phyloP scores from a whole-genome alignment of 345 rosid genomes.

The Hibiscus trionum region DNA sequence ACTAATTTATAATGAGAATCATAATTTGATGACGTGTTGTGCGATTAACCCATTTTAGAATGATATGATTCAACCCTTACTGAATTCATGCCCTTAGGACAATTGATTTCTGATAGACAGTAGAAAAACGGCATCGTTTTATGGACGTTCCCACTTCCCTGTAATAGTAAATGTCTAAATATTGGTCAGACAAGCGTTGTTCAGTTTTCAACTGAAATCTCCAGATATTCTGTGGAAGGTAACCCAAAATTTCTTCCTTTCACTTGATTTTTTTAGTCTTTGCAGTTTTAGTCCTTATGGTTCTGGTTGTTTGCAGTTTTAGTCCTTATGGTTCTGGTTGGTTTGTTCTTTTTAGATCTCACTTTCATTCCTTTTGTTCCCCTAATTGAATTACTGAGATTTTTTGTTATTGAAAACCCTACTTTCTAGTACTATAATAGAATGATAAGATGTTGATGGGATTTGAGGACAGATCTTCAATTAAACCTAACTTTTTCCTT shows the following conservation, averaged over 20 bases:
- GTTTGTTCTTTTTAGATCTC: background rate
- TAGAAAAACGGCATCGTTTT: background rate
- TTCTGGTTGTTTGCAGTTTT: background rate
- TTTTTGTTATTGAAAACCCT: background rate
- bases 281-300: background rate
- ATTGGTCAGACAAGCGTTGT: background rate
- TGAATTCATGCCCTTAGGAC: too few species aligned
- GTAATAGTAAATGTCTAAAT: background rate
- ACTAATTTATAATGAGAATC: too few species aligned
- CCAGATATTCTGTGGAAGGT: background rate
- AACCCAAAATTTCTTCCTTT: background rate
- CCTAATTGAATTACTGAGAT: background rate
- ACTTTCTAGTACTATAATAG: background rate
- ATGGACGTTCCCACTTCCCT: too few species aligned
- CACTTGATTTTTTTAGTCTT: background rate
- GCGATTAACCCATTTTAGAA: too few species aligned
- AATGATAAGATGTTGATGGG: background rate
- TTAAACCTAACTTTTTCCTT: background rate
- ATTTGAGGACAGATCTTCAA: background rate
- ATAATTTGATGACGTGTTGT: too few species aligned
- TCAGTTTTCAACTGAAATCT: background rate
- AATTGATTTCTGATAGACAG: background rate
- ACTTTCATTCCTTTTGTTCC: background rate
- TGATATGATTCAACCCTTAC: too few species aligned
- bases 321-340: background rate